A percentile compares a stretch with the other conserved stretches of the same genome.
phyloP scores from a whole-genome alignment of 2,329 filamentous ascomycete genomes.

The Stachybotrys chartarum region DNA sequence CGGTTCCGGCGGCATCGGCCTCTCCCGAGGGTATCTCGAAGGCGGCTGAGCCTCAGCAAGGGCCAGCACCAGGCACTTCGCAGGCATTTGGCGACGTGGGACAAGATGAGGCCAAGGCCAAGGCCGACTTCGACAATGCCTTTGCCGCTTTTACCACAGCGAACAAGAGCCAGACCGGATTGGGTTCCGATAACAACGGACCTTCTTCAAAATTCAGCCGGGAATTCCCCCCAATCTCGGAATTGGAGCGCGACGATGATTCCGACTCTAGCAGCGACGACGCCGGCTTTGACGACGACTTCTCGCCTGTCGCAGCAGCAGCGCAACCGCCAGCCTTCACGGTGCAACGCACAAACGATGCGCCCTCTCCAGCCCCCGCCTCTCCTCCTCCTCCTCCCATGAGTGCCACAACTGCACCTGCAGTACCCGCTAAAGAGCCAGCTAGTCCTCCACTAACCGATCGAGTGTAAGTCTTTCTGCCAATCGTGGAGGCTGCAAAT shows the following conservation, averaged over 20 bases:
- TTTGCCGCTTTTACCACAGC: conserved; percentile 66
- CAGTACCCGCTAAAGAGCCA: conserved; percentile 15
- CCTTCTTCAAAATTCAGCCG: conserved; percentile 47
- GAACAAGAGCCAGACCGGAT: conserved; percentile 36
- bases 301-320: conserved; percentile 57
- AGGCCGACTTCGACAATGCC: conserved; percentile 78
- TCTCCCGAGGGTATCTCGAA: conserved; percentile 12
- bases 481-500: conserved; percentile 2
- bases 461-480: conserved; percentile 15
- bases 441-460: conserved; percentile 11
- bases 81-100: conserved; percentile 49
- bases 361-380: conserved; percentile 3
- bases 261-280: conserved; percentile 72
- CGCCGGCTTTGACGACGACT: conserved; percentile 90
- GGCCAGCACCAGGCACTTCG: conserved; percentile 11
- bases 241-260: conserved; percentile 74
- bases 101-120: conserved; percentile 53
- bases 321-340: conserved; percentile 19
- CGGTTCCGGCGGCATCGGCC: conserved; percentile 8
- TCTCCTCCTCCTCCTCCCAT: conserved; percentile 3
- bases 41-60: conserved; percentile 8
- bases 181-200: conserved; percentile 36
- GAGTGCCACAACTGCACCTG: conserved; percentile 3
- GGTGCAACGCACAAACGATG: conserved; percentile 8
- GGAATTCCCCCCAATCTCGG: conserved; percentile 92